Conservation (phyloP, 768 basidiomycete genomes). For the Rubroboletus pulcherrimus region DNA sequence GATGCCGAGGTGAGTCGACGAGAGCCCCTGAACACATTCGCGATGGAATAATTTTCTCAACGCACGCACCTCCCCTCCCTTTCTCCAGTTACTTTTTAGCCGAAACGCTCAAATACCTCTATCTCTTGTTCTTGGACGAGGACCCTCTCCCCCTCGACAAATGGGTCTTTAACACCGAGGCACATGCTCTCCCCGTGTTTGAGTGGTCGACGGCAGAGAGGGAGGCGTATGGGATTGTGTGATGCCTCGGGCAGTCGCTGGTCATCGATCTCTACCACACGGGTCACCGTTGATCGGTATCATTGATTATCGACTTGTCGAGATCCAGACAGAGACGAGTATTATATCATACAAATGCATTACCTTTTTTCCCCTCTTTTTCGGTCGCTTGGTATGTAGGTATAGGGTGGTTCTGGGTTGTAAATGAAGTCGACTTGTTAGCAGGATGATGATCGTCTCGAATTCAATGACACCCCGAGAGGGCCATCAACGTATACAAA, state of each 20-base stretch:
- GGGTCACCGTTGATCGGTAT: neutral
- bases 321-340: neutral
- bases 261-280: neutral
- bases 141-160: conserved; percentile 52
- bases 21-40: conserved; percentile 24
- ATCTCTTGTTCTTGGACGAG: conserved; percentile 61
- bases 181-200: conserved; percentile 76
- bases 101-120: conserved; percentile 68
- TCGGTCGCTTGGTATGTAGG: neutral
- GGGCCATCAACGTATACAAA: too few species aligned
- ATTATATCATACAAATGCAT: neutral
- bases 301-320: neutral
- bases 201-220: conserved; percentile 56
- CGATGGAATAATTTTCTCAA: conserved; percentile 12
- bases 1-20: conserved; percentile 78
- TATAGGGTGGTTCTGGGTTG: neutral
- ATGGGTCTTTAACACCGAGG: conserved; percentile 67
- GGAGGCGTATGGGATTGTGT: conserved; percentile 33
- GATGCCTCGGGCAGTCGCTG: neutral
- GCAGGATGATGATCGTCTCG: too few species aligned
- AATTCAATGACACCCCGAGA: too few species aligned
- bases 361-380: neutral
- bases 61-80: neutral
- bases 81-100: conserved; percentile 47
- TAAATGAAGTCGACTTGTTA: too few species aligned